Percentiles rank a stretch among this genome's conserved stretches.
These are phyloP conservation scores for Cavenderia fasciculata DNA, from an alignment of 78 protist species.

Conservation along the genomic window DNA sequence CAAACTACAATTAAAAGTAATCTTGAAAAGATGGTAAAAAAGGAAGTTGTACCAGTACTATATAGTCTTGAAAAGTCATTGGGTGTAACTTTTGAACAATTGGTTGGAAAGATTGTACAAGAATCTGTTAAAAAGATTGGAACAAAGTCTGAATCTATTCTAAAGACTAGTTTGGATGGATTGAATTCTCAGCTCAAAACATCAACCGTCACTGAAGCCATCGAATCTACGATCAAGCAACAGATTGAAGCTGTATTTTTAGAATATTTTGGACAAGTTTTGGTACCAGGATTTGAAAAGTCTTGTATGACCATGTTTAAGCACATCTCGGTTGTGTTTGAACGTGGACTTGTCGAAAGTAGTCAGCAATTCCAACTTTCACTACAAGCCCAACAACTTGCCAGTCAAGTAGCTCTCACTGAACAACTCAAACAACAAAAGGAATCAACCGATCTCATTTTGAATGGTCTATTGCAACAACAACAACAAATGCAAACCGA, in stretches of 20 bases:
- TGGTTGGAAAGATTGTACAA: not conserved
- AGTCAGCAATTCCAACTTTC: conserved; percentile 25
- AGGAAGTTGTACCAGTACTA: conserved; percentile 11
- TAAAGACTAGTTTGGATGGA: conserved; percentile 18
- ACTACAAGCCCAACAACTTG: conserved; percentile 18
- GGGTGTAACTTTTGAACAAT: not conserved
- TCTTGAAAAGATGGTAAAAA: conserved; percentile 53
- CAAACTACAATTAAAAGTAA: not conserved
- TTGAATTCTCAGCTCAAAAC: conserved; percentile 7
- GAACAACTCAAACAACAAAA: not conserved
- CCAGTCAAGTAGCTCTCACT: not conserved
- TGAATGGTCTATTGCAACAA: not conserved
- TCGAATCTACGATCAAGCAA: conserved; percentile 14
- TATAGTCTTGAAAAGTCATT: conserved; percentile 20
- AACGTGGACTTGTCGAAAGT: conserved; percentile 27
- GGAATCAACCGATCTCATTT: not conserved
- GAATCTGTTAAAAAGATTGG: conserved; percentile 30
- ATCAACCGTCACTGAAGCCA: not conserved
- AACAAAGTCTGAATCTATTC: conserved; percentile 5
- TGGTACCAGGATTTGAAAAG: conserved; percentile 75
- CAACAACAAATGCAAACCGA: conserved; percentile 22
- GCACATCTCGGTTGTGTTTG: conserved; percentile 19
- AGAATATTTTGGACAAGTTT: conserved; percentile 17
- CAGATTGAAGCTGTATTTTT: conserved; percentile 33
- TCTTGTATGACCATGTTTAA: conserved; percentile 46